phyloP scores from a whole-genome alignment of 2,329 filamentous ascomycete species.

The Dendryphion nanum region DNA sequence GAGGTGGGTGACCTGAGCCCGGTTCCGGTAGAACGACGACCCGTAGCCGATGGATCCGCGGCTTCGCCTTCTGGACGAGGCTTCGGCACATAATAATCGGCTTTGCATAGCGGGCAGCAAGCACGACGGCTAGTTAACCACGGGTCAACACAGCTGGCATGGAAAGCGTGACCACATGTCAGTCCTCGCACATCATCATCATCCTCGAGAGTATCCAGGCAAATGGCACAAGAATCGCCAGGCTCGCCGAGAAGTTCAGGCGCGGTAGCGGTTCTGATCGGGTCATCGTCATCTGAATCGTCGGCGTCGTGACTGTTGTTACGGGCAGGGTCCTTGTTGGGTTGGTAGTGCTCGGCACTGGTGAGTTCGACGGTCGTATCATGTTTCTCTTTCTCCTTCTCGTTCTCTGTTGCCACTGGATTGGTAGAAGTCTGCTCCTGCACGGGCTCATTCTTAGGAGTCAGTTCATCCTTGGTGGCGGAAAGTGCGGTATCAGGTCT shows the following conservation, averaged over 20 bases:
- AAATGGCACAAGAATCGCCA: constrained; percentile 94
- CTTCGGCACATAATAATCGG: constrained; percentile 95
- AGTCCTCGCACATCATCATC: constrained; percentile 93
- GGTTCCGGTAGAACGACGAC: constrained; percentile 25
- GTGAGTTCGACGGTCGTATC: constrained; percentile 28
- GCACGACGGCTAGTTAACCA: constrained; percentile 94
- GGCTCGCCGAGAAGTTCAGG: constrained; percentile 77
- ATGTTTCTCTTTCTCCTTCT: constrained; percentile 28
- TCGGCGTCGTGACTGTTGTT: constrained; percentile 45
- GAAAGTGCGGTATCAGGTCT: constrained; percentile 39
- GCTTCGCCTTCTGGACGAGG: constrained; percentile 64
- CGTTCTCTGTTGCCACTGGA: constrained; percentile 13
- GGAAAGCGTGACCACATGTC: constrained; percentile 97
- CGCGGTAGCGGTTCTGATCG: constrained; percentile 78
- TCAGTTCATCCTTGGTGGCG: constrained; percentile 48
- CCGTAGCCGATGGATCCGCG: constrained; percentile 22
- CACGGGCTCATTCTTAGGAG: constrained; percentile 39
- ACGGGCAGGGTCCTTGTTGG: constrained; percentile 18
- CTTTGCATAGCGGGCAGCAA: constrained; percentile 96
- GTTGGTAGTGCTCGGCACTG: constrained; percentile 21
- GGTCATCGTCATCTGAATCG: constrained; percentile 70
- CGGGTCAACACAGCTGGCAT: constrained; percentile 90
- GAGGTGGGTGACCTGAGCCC: constrained; percentile 32
- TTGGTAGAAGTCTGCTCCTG: constrained; percentile 13
- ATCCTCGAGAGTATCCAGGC: constrained; percentile 89